Base-by-base conservation (phyloP, 2,329 filamentous ascomycete species). In the Fusarium robinianum region DNA sequence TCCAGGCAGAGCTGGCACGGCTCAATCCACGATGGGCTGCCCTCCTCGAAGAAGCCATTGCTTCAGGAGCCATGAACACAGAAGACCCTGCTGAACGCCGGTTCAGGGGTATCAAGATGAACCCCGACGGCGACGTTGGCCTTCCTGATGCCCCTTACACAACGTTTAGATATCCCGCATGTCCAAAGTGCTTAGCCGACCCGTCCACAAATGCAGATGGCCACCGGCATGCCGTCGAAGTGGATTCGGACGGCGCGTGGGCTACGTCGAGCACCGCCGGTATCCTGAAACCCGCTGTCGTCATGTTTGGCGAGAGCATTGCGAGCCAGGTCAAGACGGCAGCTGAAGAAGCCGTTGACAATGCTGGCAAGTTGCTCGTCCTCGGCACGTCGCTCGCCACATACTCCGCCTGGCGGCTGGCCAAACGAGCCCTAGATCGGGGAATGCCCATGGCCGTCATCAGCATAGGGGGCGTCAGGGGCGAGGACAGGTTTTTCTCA, bases 301-400 rank as follows among this genome's bases (percentile, higher is more conserved):
- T 91, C 59, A 96, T 97, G 90, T 97, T 97, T 66, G 94, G 94
- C 11, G 94, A 97, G 69, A 91, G 83, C 47, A 95, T 97, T 35
- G 74, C 80, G 0, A 67, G 71, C 2, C 61, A 70, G 2, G 84
- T 91, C 23, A 96, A 95, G 66, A 67, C 72, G 2, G 83, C 83
- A 0, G 92, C 91, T 2, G 91, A 97, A 63, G 72, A 81, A 18
- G 87, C 87, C 9, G 82, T 97, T 35, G 88, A 96, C 61, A 77
- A 78, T 18, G 87, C 90, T 2, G 83, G 83, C 5, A 81, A 82
- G 46, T 69, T 97, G 23, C 73, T 97, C 15, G 79, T 97, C 7
- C 67, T 97, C 11, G 94, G 91, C 4, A 96, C 89, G 23, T 96
- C 89, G 49, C 77, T 97, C 33, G 94, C 94, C 5, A 97, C 94